A percentile compares a stretch with the other conserved stretches of the same genome.
These are phyloP conservation scores for Penicillium parvum DNA, from an alignment of 495 filamentous ascomycete species.

Conservation along the genomic window DNA sequence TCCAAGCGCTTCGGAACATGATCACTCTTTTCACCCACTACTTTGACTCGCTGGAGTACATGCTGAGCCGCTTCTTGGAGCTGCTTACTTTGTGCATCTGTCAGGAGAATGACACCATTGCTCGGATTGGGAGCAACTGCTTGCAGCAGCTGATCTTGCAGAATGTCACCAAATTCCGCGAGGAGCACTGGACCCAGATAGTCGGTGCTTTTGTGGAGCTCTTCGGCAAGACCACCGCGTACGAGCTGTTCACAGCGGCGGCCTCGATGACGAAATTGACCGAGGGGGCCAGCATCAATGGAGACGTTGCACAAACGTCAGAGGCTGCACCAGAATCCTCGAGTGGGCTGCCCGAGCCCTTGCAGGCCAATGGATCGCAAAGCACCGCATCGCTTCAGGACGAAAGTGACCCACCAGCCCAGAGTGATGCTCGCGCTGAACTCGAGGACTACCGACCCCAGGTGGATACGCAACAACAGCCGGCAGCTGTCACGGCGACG, in stretches of 20 bases:
- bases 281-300: constrained; percentile 26
- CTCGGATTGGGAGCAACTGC: constrained; percentile 95
- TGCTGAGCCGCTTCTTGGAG: constrained; percentile 93
- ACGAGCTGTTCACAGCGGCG: constrained; percentile 86
- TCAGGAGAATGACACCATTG: constrained; percentile 98
- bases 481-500: constrained; percentile 84
- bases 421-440: constrained; percentile 41
- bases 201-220: constrained; percentile 93
- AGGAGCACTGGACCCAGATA: constrained; percentile 87
- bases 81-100: constrained; percentile 93
- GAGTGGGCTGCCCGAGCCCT: constrained; percentile 41
- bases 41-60: constrained; percentile 90
- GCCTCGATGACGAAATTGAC: constrained; percentile 47
- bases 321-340: constrained; percentile 19
- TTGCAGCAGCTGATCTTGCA: constrained; percentile 93
- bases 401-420: constrained; percentile 35
- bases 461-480: constrained; percentile 65
- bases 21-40: constrained; percentile 98
- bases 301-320: constrained; percentile 26
- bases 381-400: constrained; percentile 37
- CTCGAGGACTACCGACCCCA: constrained; percentile 87
- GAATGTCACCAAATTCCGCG: constrained; percentile 85
- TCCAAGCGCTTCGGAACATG: constrained; percentile 96
- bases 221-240: constrained; percentile 89
- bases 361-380: constrained; percentile 59